Conservation (phyloP, 2,329 filamentous ascomycete genomes). For the Colletotrichum salicis region DNA sequence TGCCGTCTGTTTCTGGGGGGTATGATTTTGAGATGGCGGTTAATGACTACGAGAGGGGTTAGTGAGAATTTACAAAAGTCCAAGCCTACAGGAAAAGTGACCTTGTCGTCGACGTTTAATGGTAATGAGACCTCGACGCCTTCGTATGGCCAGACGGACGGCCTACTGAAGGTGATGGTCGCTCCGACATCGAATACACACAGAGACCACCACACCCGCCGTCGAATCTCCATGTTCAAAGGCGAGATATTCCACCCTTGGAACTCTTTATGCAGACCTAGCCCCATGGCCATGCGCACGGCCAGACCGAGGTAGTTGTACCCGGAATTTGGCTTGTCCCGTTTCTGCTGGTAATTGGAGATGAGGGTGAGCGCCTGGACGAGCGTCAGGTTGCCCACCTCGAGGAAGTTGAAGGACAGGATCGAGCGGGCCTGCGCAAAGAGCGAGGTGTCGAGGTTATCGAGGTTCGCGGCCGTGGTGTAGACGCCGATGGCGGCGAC, state of each 20-base stretch:
- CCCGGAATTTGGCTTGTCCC: conserved; percentile 61
- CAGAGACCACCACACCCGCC: conserved; percentile 50
- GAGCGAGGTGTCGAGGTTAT: conserved; percentile 12
- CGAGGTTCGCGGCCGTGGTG: conserved; percentile 17
- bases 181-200: conserved; percentile 58
- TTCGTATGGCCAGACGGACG: conserved; percentile 42
- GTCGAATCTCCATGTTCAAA: conserved; percentile 47
- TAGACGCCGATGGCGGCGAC: conserved; percentile 25
- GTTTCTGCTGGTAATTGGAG: conserved; percentile 53
- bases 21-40: conserved; percentile 48
- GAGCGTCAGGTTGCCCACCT: conserved; percentile 42
- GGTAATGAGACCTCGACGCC: conserved; percentile 45
- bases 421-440: conserved; percentile 21
- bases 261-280: conserved; percentile 59
- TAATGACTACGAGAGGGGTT: conserved; percentile 32
- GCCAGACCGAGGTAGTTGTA: conserved; percentile 61
- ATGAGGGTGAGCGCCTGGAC: conserved; percentile 46
- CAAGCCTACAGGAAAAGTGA: not conserved
- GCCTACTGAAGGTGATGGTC: conserved; percentile 48
- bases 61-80: not conserved
- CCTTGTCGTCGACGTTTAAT: conserved; percentile 45
- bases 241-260: conserved; percentile 45
- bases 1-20: conserved; percentile 47
- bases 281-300: conserved; percentile 58
- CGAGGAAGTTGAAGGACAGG: conserved; percentile 35